Base-by-base conservation (phyloP, 108 stramenopile genomes). In the Heterococcus sp. region DNA sequence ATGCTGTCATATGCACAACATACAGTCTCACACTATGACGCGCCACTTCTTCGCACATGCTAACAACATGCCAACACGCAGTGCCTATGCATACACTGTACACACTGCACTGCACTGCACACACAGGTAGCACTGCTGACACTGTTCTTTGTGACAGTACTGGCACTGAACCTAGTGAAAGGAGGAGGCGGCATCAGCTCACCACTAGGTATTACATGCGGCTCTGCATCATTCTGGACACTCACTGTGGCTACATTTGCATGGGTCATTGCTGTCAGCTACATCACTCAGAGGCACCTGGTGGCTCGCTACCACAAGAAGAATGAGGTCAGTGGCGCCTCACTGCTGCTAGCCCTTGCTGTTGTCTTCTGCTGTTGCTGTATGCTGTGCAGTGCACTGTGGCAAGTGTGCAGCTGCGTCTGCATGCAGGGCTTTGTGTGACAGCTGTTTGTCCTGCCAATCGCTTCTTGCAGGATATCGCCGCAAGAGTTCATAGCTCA, bases 131-230 rank as follows among this genome's bases (percentile, higher is more conserved):
- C 5, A 1, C 38, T 77, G 37, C 68, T 77, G 36, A 77, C 69
- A 3, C 40, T 29, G 11, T 33, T 77, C 75, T 94, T 96, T 71
- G 65, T 90, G 14, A 88, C 93, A 33, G 88, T 95, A 3, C 74
- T 97, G 1, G 37, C 76, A 30, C 75, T 95, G 72, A 96, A 98
- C 80, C 38, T 96, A 1, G 86, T 94, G 63, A 92, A 96, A 68
- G 97, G 97, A 2, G 92, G 96, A 88, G 94, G 93, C 2, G 91
- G 92, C 32, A 93, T 94, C 75, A 65, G 73, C 11, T 89, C 88
- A 66, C 95, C 95, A 14, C 40, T 97, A 37, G 96, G 96, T 37
- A 94, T 97, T 46, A 82, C 71, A 37, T 98, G 95, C 89, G 95
- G 97, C 35, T 88, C 90, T 38, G 71, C 88, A 3, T 85, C 92